These are phyloP conservation scores for Schizophyllum commune DNA, from an alignment of 1,284 basidiomycete genomes.

Conservation along the genomic window DNA sequence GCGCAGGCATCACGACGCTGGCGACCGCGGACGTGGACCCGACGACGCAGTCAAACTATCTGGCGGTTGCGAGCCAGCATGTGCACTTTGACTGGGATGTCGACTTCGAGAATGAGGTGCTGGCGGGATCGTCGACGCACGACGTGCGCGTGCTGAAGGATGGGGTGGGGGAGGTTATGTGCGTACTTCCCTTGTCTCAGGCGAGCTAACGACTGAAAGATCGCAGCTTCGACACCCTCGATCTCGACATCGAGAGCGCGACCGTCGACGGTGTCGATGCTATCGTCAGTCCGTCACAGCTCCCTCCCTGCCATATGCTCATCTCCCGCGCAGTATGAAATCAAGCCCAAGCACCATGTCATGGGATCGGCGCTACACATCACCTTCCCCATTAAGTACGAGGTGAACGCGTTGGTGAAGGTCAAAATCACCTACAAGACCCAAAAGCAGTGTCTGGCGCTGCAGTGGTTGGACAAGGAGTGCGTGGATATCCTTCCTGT, in stretches of 20 bases:
- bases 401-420: constrained; percentile 37
- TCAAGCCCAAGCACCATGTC: constrained; percentile 50
- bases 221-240: constrained; percentile 70
- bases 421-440: constrained; percentile 69
- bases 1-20: background rate
- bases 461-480: constrained; percentile 93
- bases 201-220: background rate
- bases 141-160: constrained; percentile 51
- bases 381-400: constrained; percentile 33
- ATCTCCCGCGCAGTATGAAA: constrained; percentile 34
- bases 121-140: constrained; percentile 73
- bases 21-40: constrained; percentile 37
- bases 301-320: background rate
- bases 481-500: constrained; percentile 25
- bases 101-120: constrained; percentile 63
- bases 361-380: constrained; percentile 69
- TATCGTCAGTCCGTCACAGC: constrained; percentile 29
- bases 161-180: constrained; percentile 62
- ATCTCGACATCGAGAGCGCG: constrained; percentile 59
- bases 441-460: constrained; percentile 70
- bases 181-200: constrained; percentile 8
- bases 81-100: constrained; percentile 78
- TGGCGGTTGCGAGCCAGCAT: constrained; percentile 59
- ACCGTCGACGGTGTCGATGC: constrained; percentile 45
- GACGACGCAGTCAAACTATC: constrained; percentile 77